These are phyloP conservation scores for Nothophoma quercina DNA, from an alignment of 2,329 filamentous ascomycete genomes.

Conservation along the genomic window DNA sequence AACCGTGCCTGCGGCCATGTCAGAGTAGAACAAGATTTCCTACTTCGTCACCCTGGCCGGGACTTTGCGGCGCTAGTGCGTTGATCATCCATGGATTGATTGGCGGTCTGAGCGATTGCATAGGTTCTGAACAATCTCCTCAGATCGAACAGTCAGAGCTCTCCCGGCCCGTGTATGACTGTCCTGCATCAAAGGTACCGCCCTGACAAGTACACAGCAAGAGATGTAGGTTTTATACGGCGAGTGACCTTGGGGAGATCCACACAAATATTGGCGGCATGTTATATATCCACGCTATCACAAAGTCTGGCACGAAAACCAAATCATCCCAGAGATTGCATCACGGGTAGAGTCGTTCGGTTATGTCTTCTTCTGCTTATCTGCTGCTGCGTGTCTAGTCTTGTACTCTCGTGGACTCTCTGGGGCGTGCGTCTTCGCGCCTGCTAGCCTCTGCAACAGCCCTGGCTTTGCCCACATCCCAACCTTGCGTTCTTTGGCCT, in stretches of 20 bases:
- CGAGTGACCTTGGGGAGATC: not conserved
- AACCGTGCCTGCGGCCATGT: constrained; percentile 13
- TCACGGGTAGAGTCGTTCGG: constrained; percentile 11
- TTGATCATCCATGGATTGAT: constrained; percentile 13
- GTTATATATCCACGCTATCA: constrained; percentile 2
- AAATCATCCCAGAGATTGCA: too few species aligned
- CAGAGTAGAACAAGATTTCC: constrained; percentile 13
- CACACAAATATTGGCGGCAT: too few species aligned
- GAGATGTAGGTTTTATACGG: too few species aligned
- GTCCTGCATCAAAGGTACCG: not conserved
- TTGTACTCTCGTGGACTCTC: constrained; percentile 94
- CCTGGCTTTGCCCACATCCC: constrained; percentile 71
- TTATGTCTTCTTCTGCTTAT: constrained; percentile 48
- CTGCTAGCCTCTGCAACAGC: constrained; percentile 51
- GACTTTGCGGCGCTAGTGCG: constrained; percentile 15
- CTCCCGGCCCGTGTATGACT: not conserved
- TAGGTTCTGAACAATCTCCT: constrained; percentile 11
- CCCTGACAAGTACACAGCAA: not conserved
- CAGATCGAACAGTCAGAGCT: constrained; percentile 18
- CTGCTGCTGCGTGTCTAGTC: constrained; percentile 60
- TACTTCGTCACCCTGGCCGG: constrained; percentile 8
- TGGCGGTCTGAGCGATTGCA: constrained; percentile 12
- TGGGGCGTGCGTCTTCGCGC: constrained; percentile 61
- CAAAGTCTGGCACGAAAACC: not conserved
- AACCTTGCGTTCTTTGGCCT: constrained; percentile 50